These are phyloP conservation scores for Phalaenopsis aphrodite DNA, from an alignment of 106 monocot genomes.

Conservation along the genomic window DNA sequence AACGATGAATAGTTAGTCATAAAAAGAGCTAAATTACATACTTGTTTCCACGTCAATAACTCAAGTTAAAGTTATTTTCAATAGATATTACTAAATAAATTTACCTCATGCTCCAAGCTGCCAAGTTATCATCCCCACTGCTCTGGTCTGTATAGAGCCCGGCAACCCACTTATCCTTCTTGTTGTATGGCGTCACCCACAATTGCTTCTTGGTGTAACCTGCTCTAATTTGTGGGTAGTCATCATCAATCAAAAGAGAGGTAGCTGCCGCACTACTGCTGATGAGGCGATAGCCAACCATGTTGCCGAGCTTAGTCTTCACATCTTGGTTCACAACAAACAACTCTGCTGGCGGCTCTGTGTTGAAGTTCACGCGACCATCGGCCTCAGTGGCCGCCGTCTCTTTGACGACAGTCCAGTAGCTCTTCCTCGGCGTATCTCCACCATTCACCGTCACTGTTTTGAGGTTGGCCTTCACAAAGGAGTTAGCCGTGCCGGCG, in stretches of 20 bases:
- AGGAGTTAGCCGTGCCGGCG: conserved; percentile 48
- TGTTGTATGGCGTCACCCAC: conserved; percentile 61
- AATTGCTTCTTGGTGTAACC: conserved; percentile 47
- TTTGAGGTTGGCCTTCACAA: conserved; percentile 32
- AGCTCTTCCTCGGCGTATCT: conserved; percentile 34
- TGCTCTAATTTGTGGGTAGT: conserved; percentile 52
- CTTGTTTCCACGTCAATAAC: too few species aligned
- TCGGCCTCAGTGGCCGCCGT: conserved; percentile 45
- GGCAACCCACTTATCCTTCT: conserved; percentile 47
- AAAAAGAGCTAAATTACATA: too few species aligned
- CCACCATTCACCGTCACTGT: conserved; percentile 10
- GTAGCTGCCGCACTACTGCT: conserved; percentile 7
- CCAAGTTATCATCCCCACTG: conserved; percentile 50
- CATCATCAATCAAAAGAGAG: conserved; percentile 43
- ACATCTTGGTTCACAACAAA: conserved; percentile 46
- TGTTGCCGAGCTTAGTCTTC: conserved; percentile 51
- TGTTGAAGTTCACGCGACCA: conserved; percentile 19
- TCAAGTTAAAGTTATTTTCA: too few species aligned
- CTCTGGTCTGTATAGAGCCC: conserved; percentile 44
- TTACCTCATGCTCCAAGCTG: conserved; percentile 46
- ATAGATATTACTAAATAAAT: not conserved
- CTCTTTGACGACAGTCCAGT: conserved; percentile 53
- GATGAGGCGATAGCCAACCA: conserved; percentile 45
- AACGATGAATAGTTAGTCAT: too few species aligned
- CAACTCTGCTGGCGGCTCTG: conserved; percentile 24